These are phyloP conservation scores for Bothriochloa decipiens DNA, from an alignment of 176 grass and related monocot genomes.

Conservation along the genomic window DNA sequence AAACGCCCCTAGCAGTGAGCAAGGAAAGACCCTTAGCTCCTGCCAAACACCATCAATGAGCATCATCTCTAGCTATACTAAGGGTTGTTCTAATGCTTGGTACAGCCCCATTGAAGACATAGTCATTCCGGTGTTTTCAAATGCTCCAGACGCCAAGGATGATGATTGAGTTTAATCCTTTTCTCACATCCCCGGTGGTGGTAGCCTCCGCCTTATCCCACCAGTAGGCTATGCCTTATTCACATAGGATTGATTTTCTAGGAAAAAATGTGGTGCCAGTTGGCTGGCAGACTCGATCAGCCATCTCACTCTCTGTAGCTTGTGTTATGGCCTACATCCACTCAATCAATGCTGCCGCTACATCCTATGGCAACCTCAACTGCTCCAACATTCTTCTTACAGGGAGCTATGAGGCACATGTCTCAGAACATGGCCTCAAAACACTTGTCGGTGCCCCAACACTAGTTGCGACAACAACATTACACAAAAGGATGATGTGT, in stretches of 20 bases:
- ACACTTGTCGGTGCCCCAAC: neutral
- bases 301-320: slow-evolving; percentile 1
- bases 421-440: slow-evolving; percentile 10
- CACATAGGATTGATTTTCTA: neutral
- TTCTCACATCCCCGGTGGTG: too few relatives aligned
- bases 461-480: neutral
- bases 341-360: neutral
- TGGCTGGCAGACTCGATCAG: neutral
- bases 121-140: too few relatives aligned
- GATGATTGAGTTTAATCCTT: too few relatives aligned
- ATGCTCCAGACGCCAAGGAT: too few relatives aligned
- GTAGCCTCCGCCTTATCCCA: too few relatives aligned
- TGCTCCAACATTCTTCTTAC: slow-evolving; percentile 5
- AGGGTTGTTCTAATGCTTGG: too few relatives aligned
- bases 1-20: too few relatives aligned
- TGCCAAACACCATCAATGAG: too few relatives aligned
- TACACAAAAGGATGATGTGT: slow-evolving; percentile 3
- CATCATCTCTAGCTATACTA: too few relatives aligned
- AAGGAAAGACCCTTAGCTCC: too few relatives aligned
- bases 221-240: neutral
- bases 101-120: too few relatives aligned
- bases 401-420: neutral
- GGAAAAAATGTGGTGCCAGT: neutral
- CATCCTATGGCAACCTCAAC: neutral
- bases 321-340: neutral